These are phyloP conservation scores for Cutaneotrichosporon mucoides DNA, from an alignment of 1,284 basidiomycete genomes.

Conservation along the genomic window DNA sequence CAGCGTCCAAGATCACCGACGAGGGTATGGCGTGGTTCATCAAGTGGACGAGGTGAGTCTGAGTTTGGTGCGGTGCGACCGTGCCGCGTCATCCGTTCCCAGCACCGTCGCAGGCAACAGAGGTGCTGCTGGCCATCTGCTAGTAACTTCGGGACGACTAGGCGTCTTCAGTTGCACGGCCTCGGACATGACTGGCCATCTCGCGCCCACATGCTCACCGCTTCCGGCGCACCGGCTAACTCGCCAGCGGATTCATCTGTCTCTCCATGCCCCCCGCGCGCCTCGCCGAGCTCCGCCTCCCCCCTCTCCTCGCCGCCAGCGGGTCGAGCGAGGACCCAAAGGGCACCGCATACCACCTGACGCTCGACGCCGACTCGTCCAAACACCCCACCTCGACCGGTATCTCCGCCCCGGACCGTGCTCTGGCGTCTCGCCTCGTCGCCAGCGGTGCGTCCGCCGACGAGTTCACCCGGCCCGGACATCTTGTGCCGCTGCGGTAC, in stretches of 20 bases:
- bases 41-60: constrained; percentile 77
- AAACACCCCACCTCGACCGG: constrained; percentile 64
- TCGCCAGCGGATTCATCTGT: constrained; percentile 84
- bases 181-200: no score
- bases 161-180: no score
- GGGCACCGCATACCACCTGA: constrained; percentile 95
- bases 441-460: constrained; percentile 59
- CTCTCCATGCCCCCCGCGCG: constrained; percentile 73
- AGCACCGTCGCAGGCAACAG: no score
- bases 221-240: neutral
- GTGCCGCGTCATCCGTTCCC: no score
- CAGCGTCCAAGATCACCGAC: constrained; percentile 74
- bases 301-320: constrained; percentile 90
- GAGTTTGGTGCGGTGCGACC: no score
- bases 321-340: constrained; percentile 67
- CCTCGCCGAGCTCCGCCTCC: constrained; percentile 75
- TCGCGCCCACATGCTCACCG: no score
- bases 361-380: constrained; percentile 73
- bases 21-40: constrained; percentile 99
- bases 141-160: no score
- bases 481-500: constrained; percentile 89
- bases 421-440: constrained; percentile 77
- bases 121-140: no score
- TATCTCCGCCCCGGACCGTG: constrained; percentile 93
- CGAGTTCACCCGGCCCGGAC: constrained; percentile 89